Percentiles rank a stretch among this genome's conserved stretches.
Evolutionary conservation across 306 rosid genomes (phyloP).

Genomic region (barrel medic (Medicago truncatula)): DNA sequence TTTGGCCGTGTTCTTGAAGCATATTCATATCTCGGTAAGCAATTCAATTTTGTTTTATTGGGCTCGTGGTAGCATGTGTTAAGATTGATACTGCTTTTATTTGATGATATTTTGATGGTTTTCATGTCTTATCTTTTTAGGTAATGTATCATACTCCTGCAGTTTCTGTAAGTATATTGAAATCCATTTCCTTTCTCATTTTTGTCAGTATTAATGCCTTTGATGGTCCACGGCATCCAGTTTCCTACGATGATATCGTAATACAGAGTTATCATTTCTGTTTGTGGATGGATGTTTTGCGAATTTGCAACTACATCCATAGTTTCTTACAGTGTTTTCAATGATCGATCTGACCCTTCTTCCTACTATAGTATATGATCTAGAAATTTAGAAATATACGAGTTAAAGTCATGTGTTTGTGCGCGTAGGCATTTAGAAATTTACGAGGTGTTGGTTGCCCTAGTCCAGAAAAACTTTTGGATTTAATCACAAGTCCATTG

Average conservation of each 20-base stretch:
- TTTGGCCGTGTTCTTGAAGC: constrained; percentile 54
- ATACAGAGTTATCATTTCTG: no score
- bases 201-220: constrained; percentile 20
- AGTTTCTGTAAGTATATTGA: constrained; percentile 47
- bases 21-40: constrained; percentile 58
- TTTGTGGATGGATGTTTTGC: no score
- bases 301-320: no score
- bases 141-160: constrained; percentile 40
- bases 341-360: no score
- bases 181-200: constrained; percentile 36
- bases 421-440: neutral
- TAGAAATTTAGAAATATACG: no score
- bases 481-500: neutral
- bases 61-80: constrained; percentile 6
- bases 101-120: constrained; percentile 13
- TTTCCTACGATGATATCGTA: no score
- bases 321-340: no score
- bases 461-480: neutral
- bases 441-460: neutral
- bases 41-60: constrained; percentile 37
- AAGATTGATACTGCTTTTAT: constrained; percentile 21
- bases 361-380: no score
- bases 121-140: constrained; percentile 37
- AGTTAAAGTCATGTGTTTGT: neutral
- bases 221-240: no score